These are phyloP conservation scores for Phalaenopsis hybrid DNA, from an alignment of 116 monocot genomes.

Conservation along the genomic window DNA sequence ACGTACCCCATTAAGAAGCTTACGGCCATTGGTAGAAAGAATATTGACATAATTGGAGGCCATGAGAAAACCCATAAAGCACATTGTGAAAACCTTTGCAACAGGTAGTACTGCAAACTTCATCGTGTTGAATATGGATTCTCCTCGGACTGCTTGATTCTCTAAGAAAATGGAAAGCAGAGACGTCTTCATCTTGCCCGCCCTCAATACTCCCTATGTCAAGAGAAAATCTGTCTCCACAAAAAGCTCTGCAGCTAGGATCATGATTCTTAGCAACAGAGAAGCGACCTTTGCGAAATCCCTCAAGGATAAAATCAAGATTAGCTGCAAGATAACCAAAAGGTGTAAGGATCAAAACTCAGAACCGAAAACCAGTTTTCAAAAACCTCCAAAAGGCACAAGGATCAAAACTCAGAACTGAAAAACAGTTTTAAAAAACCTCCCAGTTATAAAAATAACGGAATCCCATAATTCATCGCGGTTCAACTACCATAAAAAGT, in stretches of 20 bases:
- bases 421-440: neutral
- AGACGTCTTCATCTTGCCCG: slow-evolving; percentile 31
- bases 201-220: neutral
- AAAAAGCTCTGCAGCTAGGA: neutral
- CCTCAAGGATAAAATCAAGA: neutral
- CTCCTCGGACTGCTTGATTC: slow-evolving; percentile 12
- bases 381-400: no score
- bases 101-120: slow-evolving; percentile 55
- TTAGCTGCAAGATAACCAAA: neutral
- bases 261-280: neutral
- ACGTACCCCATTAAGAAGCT: slow-evolving; percentile 64
- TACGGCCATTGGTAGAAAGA: slow-evolving; percentile 38
- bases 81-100: slow-evolving; percentile 54
- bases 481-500: neutral
- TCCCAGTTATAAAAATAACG: neutral
- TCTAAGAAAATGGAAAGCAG: slow-evolving; percentile 26
- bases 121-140: slow-evolving; percentile 22
- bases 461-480: neutral
- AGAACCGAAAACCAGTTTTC: no score
- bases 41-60: slow-evolving; percentile 57
- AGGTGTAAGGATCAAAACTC: no score
- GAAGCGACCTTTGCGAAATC: neutral
- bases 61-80: slow-evolving; percentile 62
- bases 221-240: neutral
- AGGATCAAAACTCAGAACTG: neutral